phyloP scores from a whole-genome alignment of 352 stramenopile species.

The Phytophthora meadii region DNA sequence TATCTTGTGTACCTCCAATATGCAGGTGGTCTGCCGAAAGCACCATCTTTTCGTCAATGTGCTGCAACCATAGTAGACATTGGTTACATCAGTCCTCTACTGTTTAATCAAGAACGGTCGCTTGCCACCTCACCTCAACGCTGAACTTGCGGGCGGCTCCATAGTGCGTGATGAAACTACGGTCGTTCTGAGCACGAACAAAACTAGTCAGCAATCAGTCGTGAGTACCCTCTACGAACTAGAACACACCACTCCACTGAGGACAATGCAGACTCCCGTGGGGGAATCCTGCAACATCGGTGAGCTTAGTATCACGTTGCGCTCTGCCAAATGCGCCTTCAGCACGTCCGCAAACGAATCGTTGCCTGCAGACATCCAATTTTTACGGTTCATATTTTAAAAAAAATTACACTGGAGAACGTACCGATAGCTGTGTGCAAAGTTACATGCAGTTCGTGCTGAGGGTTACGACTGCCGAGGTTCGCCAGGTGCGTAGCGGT shows the following conservation, averaged over 20 bases:
- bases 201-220: not conserved
- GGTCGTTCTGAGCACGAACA: constrained; percentile 52
- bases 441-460: constrained; percentile 45
- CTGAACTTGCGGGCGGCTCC: constrained; percentile 68
- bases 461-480: constrained; percentile 37
- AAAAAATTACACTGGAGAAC: not conserved
- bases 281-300: constrained; percentile 43
- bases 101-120: not conserved
- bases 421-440: constrained; percentile 70
- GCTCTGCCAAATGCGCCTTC: constrained; percentile 51
- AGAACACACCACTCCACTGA: constrained; percentile 62
- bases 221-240: not conserved
- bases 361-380: constrained; percentile 35
- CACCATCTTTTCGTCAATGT: constrained; percentile 69
- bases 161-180: constrained; percentile 87
- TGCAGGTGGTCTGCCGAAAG: constrained; percentile 72
- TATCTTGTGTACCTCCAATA: constrained; percentile 59
- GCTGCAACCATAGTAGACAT: constrained; percentile 34
- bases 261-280: constrained; percentile 83
- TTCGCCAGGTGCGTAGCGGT: constrained; percentile 82
- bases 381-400: not conserved
- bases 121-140: constrained; percentile 49
- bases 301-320: constrained; percentile 52
- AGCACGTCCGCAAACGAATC: constrained; percentile 55
- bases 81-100: not conserved